Evolutionary conservation across 2,329 filamentous ascomycete genomes (phyloP), one percentile per base, ranked within the genome.

Genomic region (Microcyclospora pomicola): DNA sequence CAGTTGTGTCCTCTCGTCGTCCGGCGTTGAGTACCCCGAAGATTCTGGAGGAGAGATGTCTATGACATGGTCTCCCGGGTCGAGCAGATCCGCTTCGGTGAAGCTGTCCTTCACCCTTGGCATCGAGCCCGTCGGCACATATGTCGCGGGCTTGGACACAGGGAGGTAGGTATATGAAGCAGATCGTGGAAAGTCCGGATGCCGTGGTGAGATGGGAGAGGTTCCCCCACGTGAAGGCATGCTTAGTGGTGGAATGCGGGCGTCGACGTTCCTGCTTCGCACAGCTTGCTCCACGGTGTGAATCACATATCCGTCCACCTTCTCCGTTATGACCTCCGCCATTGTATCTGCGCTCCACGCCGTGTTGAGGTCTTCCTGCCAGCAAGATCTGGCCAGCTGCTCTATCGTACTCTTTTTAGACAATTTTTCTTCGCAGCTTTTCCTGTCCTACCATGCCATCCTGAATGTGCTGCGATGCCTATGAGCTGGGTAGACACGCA

Each of bases 101-200:
- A 67, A 65, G 24, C 64, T 69, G 40, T 66, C 63, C 46, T 69
- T 66, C 42, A 72, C 56, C 33, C 55, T 54, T 35, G 62, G 50
- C 5, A 56, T 41, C 11, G 43, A 45, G 27, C 56, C 46, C 27
- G 47, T 42, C 15, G 33, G 38, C 34, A 49, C 52, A 13, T 49
- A 45, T 9, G 43, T 34, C 30, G 55, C 35, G 16, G 53, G 47
- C 36, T 55, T 59, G 19, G 55, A 49, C 19, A 59, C 56, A 3
- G 68, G 64, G n/a, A 76, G 54, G 45, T 69, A 66, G 34, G 68
- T 72, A 55, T 72, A 76, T 49, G 73, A 77, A 27, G 73, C 73
- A 34, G 73, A 67, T 40, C 72, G 66, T 19, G 67, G 65, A 24
- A 76, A 47, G 16, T 58, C 48, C 31, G 46, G 38, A 37, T 43